phyloP scores from a whole-genome alignment of 75 land plant genomes.

The Adiantum capillusveneris region DNA sequence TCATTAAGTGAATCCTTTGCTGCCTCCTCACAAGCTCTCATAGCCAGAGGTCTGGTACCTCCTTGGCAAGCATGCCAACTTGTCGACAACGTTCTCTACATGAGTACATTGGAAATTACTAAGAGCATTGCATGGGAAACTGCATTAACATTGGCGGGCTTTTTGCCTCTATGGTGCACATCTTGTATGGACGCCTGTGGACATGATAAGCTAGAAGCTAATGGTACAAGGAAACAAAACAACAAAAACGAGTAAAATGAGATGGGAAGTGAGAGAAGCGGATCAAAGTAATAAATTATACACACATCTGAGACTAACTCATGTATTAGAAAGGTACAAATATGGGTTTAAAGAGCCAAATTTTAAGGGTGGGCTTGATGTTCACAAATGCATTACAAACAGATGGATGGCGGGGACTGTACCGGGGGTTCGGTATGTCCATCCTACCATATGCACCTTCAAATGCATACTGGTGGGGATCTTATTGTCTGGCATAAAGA shows the following conservation, averaged over 20 bases:
- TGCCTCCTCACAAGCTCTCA: no score
- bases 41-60: no score
- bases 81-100: constrained; percentile 84
- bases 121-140: constrained; percentile 62
- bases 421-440: constrained; percentile 88
- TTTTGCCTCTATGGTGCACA: constrained; percentile 80
- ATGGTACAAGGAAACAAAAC: constrained; percentile 65
- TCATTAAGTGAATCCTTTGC: no score
- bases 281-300: no score
- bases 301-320: no score
- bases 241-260: no score
- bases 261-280: neutral
- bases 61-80: no score
- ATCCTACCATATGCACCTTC: constrained; percentile 89
- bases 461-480: constrained; percentile 96
- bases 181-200: constrained; percentile 91
- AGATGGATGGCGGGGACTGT: constrained; percentile 71
- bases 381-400: constrained; percentile 56
- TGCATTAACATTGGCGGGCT: constrained; percentile 39
- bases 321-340: no score
- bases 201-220: constrained; percentile 79
- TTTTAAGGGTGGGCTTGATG: constrained; percentile 78
- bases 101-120: constrained; percentile 88
- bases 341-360: constrained; percentile 1
- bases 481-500: constrained; percentile 70